Conservation (phyloP, 2,329 filamentous ascomycete species). For the Amesomyces nigricolor region DNA sequence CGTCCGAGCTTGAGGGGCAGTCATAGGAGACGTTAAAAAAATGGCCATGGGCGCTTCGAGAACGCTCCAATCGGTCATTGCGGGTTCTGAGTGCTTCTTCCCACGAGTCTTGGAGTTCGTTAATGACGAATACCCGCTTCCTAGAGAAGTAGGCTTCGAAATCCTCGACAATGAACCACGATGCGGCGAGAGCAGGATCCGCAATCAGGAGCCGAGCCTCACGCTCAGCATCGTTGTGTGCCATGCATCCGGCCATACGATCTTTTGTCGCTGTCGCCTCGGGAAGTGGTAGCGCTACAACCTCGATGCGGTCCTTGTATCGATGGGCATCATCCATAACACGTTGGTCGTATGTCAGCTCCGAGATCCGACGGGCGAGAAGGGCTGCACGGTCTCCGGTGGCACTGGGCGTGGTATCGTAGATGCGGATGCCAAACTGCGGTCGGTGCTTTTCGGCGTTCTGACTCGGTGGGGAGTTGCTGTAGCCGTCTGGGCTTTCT, state of each 20-base stretch:
- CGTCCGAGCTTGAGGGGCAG: too few relatives aligned
- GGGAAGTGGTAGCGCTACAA: not conserved
- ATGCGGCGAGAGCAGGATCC: not conserved
- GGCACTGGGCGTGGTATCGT: not conserved
- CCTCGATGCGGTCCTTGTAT: not conserved
- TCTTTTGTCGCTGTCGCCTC: not conserved
- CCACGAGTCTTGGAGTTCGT: not conserved
- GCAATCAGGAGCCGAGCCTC: not conserved
- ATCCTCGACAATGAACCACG: not conserved
- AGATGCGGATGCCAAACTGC: not conserved
- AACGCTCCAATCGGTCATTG: not conserved
- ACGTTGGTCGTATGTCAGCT: not conserved
- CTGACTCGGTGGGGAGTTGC: not conserved
- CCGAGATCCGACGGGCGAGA: not conserved
- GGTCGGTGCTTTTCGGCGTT: not conserved
- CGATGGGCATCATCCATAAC: not conserved
- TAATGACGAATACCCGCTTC: not conserved
- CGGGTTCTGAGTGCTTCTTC: not conserved
- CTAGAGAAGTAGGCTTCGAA: not conserved
- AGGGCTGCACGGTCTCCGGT: not conserved
- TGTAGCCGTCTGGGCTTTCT: not conserved
- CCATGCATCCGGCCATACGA: not conserved
- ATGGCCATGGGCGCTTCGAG: not conserved
- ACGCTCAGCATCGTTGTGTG: not conserved
- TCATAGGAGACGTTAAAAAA: too few relatives aligned